phyloP scores from a whole-genome alignment of 371 early-diverging fungal species.

The Mortierella sp. region DNA sequence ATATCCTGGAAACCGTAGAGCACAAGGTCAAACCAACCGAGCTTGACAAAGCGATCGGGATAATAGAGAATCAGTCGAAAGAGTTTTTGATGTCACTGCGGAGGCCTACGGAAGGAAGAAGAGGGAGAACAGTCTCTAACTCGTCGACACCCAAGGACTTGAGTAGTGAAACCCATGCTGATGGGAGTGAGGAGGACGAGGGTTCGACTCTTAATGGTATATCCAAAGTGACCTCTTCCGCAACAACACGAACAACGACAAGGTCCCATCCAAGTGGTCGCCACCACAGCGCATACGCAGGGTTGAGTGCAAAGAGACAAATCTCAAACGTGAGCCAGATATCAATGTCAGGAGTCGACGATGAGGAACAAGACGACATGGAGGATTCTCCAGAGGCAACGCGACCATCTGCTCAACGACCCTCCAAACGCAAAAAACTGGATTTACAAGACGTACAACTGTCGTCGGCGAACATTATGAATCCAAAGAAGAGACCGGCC shows the following conservation, averaged over 20 bases:
- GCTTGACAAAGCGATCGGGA: constrained; percentile 37
- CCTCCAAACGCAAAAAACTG: constrained; percentile 32
- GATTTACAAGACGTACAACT: constrained; percentile 5
- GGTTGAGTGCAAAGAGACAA: constrained; percentile 24
- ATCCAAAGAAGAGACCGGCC: constrained; percentile 4
- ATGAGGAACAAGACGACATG: constrained; percentile 1
- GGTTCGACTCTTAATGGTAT: background rate
- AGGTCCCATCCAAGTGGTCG: background rate
- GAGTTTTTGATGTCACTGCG: constrained; percentile 28
- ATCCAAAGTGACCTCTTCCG: too few species aligned
- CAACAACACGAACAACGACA: constrained; percentile 1
- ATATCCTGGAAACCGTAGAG: constrained; percentile 21
- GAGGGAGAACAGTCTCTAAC: background rate
- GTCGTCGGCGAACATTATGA: constrained; percentile 32
- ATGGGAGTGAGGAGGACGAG: background rate
- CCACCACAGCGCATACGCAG: background rate
- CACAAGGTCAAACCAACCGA: constrained; percentile 40
- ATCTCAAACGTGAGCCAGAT: constrained; percentile 48
- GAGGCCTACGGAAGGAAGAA: constrained; percentile 11
- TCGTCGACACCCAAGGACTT: constrained; percentile 24
- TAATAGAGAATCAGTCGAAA: constrained; percentile 18
- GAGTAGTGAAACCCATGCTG: constrained; percentile 7
- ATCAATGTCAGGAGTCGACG: constrained; percentile 29
- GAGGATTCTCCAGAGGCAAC: background rate
- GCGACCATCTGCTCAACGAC: background rate